Conservation (phyloP, 202 grass and related monocot genomes). For the Carex arenaria region DNA sequence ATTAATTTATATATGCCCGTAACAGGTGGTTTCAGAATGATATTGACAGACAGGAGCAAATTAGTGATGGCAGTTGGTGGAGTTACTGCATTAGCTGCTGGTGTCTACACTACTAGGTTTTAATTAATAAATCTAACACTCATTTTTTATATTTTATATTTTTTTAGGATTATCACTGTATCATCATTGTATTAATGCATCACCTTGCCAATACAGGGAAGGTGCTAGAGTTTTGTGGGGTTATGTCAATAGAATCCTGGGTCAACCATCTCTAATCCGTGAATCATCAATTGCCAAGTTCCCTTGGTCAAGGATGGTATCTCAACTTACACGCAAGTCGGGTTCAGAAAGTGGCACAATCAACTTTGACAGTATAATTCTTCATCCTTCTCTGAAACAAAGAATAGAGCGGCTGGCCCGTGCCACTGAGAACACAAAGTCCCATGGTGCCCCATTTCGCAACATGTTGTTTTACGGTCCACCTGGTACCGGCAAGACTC, state of each 20-base stretch:
- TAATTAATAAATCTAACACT: not conserved
- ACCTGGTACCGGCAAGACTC: constrained; percentile 95
- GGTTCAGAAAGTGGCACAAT: not conserved
- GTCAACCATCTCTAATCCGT: constrained; percentile 84
- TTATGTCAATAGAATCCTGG: constrained; percentile 92
- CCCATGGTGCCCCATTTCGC: constrained; percentile 80
- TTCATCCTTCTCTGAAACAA: constrained; percentile 75
- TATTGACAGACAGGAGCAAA: constrained; percentile 74
- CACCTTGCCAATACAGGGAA: constrained; percentile 47
- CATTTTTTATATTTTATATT: not conserved
- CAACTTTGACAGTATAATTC: constrained; percentile 73
- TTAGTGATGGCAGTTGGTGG: constrained; percentile 80
- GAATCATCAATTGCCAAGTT: constrained; percentile 96
- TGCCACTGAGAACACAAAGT: constrained; percentile 93
- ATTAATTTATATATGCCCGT: not conserved
- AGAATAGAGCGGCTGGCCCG: constrained; percentile 84
- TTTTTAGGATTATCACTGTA: not conserved
- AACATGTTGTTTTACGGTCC: constrained; percentile 99
- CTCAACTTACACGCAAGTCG: constrained; percentile 28
- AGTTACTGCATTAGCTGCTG: constrained; percentile 79
- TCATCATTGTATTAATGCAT: constrained; percentile 15
- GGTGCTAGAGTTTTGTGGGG: constrained; percentile 87
- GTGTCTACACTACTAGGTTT: constrained; percentile 95
- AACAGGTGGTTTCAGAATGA: constrained; percentile 69
- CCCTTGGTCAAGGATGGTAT: constrained; percentile 43